Conservation (phyloP, 1,284 basidiomycete species). For the Bjerkandera adusta region DNA sequence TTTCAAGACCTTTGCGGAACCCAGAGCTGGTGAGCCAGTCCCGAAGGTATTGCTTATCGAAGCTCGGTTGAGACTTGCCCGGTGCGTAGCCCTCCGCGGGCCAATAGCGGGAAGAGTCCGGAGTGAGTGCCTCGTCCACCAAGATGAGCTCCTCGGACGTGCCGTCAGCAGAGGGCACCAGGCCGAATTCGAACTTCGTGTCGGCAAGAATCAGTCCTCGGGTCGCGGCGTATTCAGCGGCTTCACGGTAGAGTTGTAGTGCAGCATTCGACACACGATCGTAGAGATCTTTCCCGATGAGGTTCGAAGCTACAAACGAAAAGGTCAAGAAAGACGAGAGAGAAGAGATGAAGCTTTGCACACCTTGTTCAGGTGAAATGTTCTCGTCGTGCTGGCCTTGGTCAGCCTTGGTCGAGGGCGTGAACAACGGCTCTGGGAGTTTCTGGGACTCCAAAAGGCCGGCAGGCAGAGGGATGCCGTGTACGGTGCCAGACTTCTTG, state of each 20-base stretch:
- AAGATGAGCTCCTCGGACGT: constrained; percentile 68
- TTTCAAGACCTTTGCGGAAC: constrained; percentile 79
- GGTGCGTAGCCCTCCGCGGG: constrained; percentile 71
- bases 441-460: constrained; percentile 87
- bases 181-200: constrained; percentile 81
- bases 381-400: constrained; percentile 97
- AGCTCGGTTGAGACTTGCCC: constrained; percentile 84
- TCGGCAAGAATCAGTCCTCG: constrained; percentile 96
- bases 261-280: constrained; percentile 58
- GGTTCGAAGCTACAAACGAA: constrained; percentile 46
- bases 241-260: constrained; percentile 72
- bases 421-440: constrained; percentile 85
- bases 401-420: constrained; percentile 97
- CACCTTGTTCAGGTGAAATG: constrained; percentile 89
- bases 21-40: constrained; percentile 82
- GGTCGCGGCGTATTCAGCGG: constrained; percentile 74
- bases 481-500: constrained; percentile 84
- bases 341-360: constrained; percentile 7
- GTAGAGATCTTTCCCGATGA: constrained; percentile 73
- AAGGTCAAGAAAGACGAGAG: constrained; percentile 9
- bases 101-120: constrained; percentile 98
- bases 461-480: constrained; percentile 76
- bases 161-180: constrained; percentile 41
- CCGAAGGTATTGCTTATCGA: constrained; percentile 96
- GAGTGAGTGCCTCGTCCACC: constrained; percentile 95